These are phyloP conservation scores for Ambrosia hybrid DNA, from an alignment of 140 eudicot species.

Conservation along the genomic window DNA sequence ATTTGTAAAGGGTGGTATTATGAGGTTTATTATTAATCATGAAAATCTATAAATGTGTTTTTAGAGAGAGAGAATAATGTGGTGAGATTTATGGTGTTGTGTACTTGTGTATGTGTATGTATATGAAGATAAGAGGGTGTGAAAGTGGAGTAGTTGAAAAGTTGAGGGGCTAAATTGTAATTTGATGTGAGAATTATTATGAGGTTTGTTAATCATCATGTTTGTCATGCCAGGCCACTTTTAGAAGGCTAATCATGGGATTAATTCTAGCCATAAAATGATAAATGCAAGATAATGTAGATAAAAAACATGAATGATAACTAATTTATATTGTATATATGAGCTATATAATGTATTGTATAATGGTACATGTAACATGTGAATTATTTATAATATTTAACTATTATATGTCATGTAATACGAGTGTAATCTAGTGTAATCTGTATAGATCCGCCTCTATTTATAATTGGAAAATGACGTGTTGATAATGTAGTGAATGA, in stretches of 20 bases:
- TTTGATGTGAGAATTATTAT: background rate
- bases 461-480: background rate
- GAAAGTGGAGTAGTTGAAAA: background rate
- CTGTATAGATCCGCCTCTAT: background rate
- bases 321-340: background rate
- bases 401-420: background rate
- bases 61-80: constrained; percentile 3
- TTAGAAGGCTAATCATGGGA: constrained; percentile 9
- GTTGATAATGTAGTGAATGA: background rate
- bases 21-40: background rate
- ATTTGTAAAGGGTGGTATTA: background rate
- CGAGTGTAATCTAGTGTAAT: too few relatives aligned
- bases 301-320: background rate
- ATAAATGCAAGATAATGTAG: background rate
- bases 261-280: background rate
- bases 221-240: background rate
- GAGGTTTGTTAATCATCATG: background rate
- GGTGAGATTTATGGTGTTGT: constrained; percentile 7
- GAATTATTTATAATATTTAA: background rate
- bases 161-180: background rate
- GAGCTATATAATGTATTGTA: background rate
- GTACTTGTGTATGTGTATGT: background rate
- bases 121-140: background rate
- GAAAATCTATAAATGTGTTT: constrained; percentile 4
- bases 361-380: background rate